A percentile compares a stretch with the other conserved stretches of the same genome.
Conservation (phyloP, 78 protist species). For the Dictyostelium purpureum region DNA sequence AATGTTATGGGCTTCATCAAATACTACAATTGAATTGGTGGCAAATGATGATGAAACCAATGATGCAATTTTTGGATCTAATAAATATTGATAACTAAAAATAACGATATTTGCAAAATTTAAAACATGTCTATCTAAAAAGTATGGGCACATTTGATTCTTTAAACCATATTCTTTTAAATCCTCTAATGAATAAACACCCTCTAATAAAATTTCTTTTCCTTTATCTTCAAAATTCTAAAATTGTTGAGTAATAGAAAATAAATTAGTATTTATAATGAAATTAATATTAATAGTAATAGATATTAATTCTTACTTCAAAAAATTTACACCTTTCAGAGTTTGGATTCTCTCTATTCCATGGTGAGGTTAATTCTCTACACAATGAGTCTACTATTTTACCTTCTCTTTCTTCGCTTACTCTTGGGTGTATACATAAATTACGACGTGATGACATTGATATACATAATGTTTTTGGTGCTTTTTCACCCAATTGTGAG, state of each 20-base stretch:
- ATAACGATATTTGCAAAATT: slow-evolving; percentile 94
- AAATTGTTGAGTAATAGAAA: background rate
- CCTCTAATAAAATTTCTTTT: slow-evolving; percentile 67
- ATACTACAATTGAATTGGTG: slow-evolving; percentile 91
- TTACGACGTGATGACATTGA: slow-evolving; percentile 93
- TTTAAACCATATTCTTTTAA: slow-evolving; percentile 84
- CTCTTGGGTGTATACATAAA: slow-evolving; percentile 90
- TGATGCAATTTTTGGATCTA: slow-evolving; percentile 97
- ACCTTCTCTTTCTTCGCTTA: slow-evolving; percentile 61
- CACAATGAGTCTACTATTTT: slow-evolving; percentile 86
- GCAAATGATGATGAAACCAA: slow-evolving; percentile 77
- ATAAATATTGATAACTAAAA: slow-evolving; percentile 93
- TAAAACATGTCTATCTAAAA: slow-evolving; percentile 82
- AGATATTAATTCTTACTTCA: slow-evolving; percentile 60
- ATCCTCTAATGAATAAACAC: slow-evolving; percentile 94
- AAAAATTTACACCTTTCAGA: slow-evolving; percentile 73
- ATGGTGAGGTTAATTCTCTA: slow-evolving; percentile 83
- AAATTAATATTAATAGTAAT: background rate
- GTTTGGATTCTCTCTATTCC: slow-evolving; percentile 75
- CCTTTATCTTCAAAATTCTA: slow-evolving; percentile 55
- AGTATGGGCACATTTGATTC: slow-evolving; percentile 95
- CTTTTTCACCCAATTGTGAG: slow-evolving; percentile 46
- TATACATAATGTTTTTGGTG: slow-evolving; percentile 80
- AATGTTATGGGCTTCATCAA: slow-evolving; percentile 99
- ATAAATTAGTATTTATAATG: background rate